Conservation (phyloP, 768 basidiomycete species). For the Amanita brunnescens region DNA sequence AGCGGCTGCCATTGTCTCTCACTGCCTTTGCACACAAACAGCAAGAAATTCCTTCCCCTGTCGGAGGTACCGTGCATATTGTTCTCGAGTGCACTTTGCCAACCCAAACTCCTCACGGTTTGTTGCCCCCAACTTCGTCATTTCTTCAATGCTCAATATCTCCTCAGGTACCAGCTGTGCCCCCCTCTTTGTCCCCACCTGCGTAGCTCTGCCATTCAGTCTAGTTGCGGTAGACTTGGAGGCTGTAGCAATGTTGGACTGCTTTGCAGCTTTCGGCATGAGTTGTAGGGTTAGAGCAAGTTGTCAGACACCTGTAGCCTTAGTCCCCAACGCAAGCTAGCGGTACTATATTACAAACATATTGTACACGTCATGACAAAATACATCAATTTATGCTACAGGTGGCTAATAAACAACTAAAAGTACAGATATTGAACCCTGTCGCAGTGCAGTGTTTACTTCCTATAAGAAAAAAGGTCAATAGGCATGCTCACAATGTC, state of each 20-base stretch:
- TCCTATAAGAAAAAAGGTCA: too few relatives aligned
- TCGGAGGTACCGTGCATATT: neutral
- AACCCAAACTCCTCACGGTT: neutral
- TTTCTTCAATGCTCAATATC: neutral
- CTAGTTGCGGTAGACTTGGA: neutral
- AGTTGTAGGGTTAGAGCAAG: neutral
- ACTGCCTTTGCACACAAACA: neutral
- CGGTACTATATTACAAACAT: too few relatives aligned
- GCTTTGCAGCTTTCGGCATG: neutral
- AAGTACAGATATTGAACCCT: too few relatives aligned
- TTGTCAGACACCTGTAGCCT: neutral
- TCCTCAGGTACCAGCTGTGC: neutral
- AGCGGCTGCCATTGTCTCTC: neutral
- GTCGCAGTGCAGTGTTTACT: too few relatives aligned
- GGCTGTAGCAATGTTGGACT: neutral
- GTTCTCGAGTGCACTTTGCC: neutral
- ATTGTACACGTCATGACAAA: too few relatives aligned
- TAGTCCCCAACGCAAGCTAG: too few relatives aligned
- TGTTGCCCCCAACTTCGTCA: neutral
- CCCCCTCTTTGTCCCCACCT: neutral
- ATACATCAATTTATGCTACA: too few relatives aligned
- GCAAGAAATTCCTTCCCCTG: neutral
- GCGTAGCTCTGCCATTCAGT: neutral
- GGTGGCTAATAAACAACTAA: too few relatives aligned
- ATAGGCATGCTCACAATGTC: too few relatives aligned